Evolutionary conservation across 768 basidiomycete species (phyloP).

Genomic region (Leccinum barrowsii): DNA sequence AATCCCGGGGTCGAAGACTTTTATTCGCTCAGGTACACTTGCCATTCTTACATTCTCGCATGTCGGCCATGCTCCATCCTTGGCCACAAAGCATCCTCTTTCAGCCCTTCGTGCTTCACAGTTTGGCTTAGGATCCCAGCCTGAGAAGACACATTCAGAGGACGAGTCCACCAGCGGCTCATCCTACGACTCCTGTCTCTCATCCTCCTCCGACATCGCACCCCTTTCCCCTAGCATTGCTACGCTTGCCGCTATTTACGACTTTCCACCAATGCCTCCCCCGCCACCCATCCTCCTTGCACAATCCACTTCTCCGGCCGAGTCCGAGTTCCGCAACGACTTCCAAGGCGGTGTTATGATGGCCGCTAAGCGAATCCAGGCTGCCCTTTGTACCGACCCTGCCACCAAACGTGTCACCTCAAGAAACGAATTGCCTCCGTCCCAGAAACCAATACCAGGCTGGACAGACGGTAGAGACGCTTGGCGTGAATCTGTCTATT

Average conservation of each 20-base stretch:
- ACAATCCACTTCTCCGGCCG: constrained; percentile 22
- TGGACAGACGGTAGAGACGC: constrained; percentile 67
- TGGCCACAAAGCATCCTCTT: no score
- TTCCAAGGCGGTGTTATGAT: constrained; percentile 67
- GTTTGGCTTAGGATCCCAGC: no score
- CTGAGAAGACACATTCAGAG: constrained; percentile 22
- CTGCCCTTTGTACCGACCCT: constrained; percentile 42
- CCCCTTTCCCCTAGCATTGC: constrained; percentile 32
- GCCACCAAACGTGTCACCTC: constrained; percentile 34
- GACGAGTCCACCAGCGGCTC: constrained; percentile 41
- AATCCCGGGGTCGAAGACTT: no score
- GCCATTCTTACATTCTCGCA: no score
- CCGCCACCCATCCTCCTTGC: constrained; percentile 40
- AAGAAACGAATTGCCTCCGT: constrained; percentile 33
- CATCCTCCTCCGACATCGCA: constrained; percentile 22
- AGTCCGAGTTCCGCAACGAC: constrained; percentile 33
- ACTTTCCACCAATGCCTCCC: constrained; percentile 54
- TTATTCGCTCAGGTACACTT: no score
- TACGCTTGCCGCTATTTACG: constrained; percentile 37
- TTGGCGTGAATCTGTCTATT: constrained; percentile 67
- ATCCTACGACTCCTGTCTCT: constrained; percentile 34
- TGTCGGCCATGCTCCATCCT: no score
- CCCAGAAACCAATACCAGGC: constrained; percentile 49
- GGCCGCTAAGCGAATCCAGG: constrained; percentile 55
- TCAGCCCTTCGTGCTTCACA: no score